Percentiles rank a stretch among this genome's conserved stretches.
phyloP scores from a whole-genome alignment of 2,329 filamentous ascomycete genomes.

The Diaporthe citrichinensis region DNA sequence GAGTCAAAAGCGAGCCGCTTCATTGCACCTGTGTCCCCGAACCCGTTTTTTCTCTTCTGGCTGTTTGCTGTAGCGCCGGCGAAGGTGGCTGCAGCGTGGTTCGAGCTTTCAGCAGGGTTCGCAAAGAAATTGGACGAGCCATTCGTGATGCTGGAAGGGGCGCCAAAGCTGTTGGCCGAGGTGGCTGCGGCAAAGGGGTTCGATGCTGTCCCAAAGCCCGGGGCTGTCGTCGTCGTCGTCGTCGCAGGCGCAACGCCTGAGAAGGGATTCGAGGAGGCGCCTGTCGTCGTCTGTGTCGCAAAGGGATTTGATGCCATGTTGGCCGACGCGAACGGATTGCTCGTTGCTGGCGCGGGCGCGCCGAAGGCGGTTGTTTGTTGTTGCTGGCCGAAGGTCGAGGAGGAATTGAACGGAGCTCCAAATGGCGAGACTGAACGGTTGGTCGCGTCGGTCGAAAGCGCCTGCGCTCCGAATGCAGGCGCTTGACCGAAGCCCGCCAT shows the following conservation, averaged over 20 bases:
- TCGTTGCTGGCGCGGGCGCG: conserved; percentile 26
- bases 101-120: conserved; percentile 13
- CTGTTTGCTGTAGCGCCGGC: conserved; percentile 14
- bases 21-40: conserved; percentile 28
- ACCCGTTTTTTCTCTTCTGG: conserved; percentile 40
- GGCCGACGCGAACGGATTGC: conserved; percentile 39
- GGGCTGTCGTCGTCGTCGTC: conserved; percentile 13
- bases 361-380: conserved; percentile 37
- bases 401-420: conserved; percentile 38
- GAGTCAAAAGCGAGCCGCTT: conserved; percentile 33
- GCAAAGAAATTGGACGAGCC: conserved; percentile 19
- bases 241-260: conserved; percentile 3
- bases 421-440: conserved; percentile 40
- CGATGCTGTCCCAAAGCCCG: conserved; percentile 10
- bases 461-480: conserved; percentile 42
- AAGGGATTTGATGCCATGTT: conserved; percentile 41
- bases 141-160: conserved; percentile 17
- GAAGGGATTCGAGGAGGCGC: conserved; percentile 32
- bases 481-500: conserved; percentile 43
- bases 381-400: conserved; percentile 36
- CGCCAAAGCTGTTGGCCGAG: conserved; percentile 30
- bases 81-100: not conserved
- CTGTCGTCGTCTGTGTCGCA: conserved; percentile 35
- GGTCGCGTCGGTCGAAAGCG: conserved; percentile 40
- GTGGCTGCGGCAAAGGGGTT: conserved; percentile 38